Evolutionary conservation across 108 stramenopile genomes (phyloP), one percentile per base, ranked within the genome.

Genomic region (Conticribra guillardii): DNA sequence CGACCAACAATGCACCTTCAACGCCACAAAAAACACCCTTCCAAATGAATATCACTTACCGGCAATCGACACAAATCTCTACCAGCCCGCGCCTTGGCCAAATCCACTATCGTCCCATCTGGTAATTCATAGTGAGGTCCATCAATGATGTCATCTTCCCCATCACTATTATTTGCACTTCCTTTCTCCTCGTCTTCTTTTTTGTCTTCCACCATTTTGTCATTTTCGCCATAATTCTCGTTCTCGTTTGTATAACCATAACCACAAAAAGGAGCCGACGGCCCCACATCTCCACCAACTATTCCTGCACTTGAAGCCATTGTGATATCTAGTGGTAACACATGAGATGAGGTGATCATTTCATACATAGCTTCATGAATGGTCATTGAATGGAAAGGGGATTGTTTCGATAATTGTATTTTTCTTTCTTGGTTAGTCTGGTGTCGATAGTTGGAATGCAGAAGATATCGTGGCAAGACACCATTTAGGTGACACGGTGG

Each of bases 361-460:
- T 93, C 92, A 55, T 84, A 90, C 88, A 93, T 87, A 19, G 88
- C 68, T 54, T 90, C 87, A 63, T 88, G 85, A 59, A 93, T 69
- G 17, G 89, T 80, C 86, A 87, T 83, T 11, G 67, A 46, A 76
- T 88, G 87, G 73, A 88, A 89, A 2, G 83, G 41, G 16, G 73
- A 74, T 18, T 37, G 50, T 45, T 62, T 49, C 54, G 64, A 19
- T 21, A 58, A 22, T 22, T 57, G 27, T 24, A 69, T 34, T 26
- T 67, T 62, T 14, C 46, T 71, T 14, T 37, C 47, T 28, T 45
- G 50, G n/a, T 23, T 47, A 32, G 26, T 60, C 67, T 57, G 46
- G 41, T 61, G 41, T 4, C 54, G 51, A 27, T 37, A 15, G 32
- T 24, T 66, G 50, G 45, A 31, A 17, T 59, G 68, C 5, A 55